Evolutionary conservation across 305 asterid genomes (phyloP).

Genomic region (Fraxinus baroniana): DNA sequence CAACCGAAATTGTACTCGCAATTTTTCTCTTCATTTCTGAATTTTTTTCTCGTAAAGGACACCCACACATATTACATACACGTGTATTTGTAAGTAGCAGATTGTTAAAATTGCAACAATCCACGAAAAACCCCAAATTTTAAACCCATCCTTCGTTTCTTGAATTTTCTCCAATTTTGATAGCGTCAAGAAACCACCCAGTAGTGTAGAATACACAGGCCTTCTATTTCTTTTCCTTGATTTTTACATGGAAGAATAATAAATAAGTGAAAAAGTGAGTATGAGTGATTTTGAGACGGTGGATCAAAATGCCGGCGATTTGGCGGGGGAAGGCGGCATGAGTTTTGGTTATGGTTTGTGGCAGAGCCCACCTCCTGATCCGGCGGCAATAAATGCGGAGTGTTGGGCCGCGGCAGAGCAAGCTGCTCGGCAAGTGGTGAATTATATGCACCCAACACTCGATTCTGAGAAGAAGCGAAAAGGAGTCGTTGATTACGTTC

Average conservation of each 20-base stretch:
- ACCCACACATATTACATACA: not conserved
- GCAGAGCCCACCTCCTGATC: conserved; percentile 48
- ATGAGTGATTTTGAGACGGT: conserved; percentile 33
- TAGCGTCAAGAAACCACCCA: not conserved
- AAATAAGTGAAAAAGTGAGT: not conserved
- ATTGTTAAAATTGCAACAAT: not conserved
- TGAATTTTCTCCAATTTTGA: not conserved
- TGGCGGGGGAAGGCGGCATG: conserved; percentile 29
- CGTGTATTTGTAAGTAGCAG: not conserved
- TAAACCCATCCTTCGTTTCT: not conserved
- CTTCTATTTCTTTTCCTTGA: not conserved
- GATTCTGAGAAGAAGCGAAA: conserved; percentile 80
- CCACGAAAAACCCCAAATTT: not conserved
- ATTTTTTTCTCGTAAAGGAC: not conserved
- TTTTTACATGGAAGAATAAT: not conserved
- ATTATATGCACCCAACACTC: conserved; percentile 74
- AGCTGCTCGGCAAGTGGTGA: conserved; percentile 54
- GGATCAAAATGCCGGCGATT: conserved; percentile 23
- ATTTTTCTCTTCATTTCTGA: not conserved
- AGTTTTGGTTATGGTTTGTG: conserved; percentile 2
- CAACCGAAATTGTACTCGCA: not conserved
- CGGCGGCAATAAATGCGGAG: conserved; percentile 42
- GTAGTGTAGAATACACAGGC: not conserved
- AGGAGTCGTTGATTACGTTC: conserved; percentile 72
- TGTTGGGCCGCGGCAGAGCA: conserved; percentile 59